These are phyloP conservation scores for Ustilago hordei DNA, from an alignment of 1,284 basidiomycete species.

Conservation along the genomic window DNA sequence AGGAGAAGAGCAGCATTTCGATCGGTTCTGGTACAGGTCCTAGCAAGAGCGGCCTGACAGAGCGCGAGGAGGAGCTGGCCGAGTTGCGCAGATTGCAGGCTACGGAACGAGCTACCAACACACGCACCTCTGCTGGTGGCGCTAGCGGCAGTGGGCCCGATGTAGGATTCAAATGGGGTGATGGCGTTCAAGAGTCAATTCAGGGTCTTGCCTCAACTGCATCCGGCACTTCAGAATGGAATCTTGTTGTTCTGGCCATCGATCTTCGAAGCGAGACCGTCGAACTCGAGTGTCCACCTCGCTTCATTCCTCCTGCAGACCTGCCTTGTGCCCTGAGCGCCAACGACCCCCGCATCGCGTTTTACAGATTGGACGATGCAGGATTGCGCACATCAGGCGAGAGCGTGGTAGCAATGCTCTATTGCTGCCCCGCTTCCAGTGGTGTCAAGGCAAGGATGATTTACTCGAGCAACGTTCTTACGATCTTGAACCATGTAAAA, in stretches of 20 bases:
- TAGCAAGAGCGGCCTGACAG: slow-evolving; percentile 25
- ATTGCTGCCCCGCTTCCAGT: slow-evolving; percentile 56
- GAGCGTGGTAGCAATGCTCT: slow-evolving; percentile 58
- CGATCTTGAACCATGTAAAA: slow-evolving; percentile 49
- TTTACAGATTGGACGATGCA: slow-evolving; percentile 49
- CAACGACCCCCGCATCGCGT: slow-evolving; percentile 52
- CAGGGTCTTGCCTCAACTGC: slow-evolving; percentile 42
- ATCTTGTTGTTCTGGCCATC: slow-evolving; percentile 54
- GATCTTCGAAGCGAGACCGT: slow-evolving; percentile 49
- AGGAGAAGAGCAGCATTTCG: slow-evolving; percentile 28
- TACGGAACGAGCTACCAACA: slow-evolving; percentile 26
- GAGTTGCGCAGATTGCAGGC: slow-evolving; percentile 45
- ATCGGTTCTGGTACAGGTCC: slow-evolving; percentile 35
- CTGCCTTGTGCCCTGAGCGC: slow-evolving; percentile 23
- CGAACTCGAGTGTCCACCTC: slow-evolving; percentile 45
- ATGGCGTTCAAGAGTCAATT: slow-evolving; percentile 50
- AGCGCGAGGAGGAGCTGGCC: slow-evolving; percentile 47
- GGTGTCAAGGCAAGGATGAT: slow-evolving; percentile 59
- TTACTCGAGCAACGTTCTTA: slow-evolving; percentile 56
- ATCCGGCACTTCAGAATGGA: slow-evolving; percentile 56
- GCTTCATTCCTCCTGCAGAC: slow-evolving; percentile 47
- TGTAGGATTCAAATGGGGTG: slow-evolving; percentile 47
- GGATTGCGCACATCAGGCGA: slow-evolving; percentile 29
- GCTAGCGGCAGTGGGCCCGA: slow-evolving; percentile 16
- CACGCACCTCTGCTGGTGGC: neutral